These are phyloP conservation scores for Termitomyces sp. DNA, from an alignment of 768 basidiomycete genomes.

Conservation along the genomic window DNA sequence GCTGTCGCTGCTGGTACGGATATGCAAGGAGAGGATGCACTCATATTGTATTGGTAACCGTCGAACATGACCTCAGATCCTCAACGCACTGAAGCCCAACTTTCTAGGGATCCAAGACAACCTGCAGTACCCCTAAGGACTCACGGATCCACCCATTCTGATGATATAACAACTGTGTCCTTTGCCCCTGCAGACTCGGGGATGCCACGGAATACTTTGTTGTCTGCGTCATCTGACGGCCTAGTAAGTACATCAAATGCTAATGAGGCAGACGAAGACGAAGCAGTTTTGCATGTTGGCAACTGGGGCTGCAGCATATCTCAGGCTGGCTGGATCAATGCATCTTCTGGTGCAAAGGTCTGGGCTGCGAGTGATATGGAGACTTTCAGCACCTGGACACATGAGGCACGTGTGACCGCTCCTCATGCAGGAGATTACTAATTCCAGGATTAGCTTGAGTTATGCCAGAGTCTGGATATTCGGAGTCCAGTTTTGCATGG, in stretches of 20 bases:
- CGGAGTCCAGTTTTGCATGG: conserved; percentile 59
- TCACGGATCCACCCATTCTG: conserved; percentile 89
- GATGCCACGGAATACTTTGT: conserved; percentile 33
- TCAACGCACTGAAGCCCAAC: neutral
- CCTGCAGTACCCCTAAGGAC: conserved; percentile 61
- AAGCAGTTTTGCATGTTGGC: conserved; percentile 74
- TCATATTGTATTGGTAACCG: conserved; percentile 76
- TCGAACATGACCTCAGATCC: neutral
- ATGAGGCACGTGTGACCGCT: conserved; percentile 42
- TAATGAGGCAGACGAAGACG: conserved; percentile 82
- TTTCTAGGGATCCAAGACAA: conserved; percentile 77
- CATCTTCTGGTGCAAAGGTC: conserved; percentile 32
- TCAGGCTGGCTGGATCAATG: conserved; percentile 64
- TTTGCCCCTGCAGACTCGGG: conserved; percentile 26
- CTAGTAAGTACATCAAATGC: conserved; percentile 68
- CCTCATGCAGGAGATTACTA: neutral
- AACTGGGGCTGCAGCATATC: conserved; percentile 83
- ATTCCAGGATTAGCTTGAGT: conserved; percentile 46
- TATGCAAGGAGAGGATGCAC: conserved; percentile 74
- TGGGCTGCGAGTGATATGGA: conserved; percentile 97
- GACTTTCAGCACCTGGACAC: conserved; percentile 81
- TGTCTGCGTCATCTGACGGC: conserved; percentile 87
- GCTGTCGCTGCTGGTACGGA: conserved; percentile 83
- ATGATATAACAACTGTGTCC: conserved; percentile 84
- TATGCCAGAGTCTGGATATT: conserved; percentile 52